These are phyloP conservation scores for Circinella minor DNA, from an alignment of 371 early-diverging fungal genomes.

Conservation along the genomic window DNA sequence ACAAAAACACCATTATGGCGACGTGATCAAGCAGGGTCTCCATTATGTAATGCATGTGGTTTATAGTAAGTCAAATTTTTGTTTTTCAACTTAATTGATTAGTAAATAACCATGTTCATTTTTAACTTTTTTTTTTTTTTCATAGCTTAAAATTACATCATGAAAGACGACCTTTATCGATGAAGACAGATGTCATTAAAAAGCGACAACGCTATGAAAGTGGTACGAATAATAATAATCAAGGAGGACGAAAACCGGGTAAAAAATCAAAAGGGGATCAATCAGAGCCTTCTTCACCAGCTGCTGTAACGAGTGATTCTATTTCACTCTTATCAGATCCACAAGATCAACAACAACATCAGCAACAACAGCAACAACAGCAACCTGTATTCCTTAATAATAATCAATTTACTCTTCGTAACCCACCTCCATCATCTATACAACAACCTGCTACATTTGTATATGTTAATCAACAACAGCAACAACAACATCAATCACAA, in stretches of 20 bases:
- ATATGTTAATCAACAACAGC: conserved; percentile 17
- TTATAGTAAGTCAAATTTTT: conserved; percentile 69
- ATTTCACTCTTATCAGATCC: background rate
- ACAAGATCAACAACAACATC: background rate
- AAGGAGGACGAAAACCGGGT: conserved; percentile 17
- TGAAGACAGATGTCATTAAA: conserved; percentile 80
- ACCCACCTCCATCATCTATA: conserved; percentile 5
- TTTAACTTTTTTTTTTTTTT: background rate
- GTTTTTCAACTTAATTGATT: background rate
- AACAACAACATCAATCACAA: background rate
- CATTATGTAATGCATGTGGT: conserved; percentile 96
- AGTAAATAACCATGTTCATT: too few species aligned
- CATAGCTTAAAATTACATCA: conserved; percentile 78
- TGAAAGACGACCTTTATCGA: conserved; percentile 71
- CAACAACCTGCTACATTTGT: conserved; percentile 16
- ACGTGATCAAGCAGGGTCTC: conserved; percentile 80
- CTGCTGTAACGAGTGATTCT: conserved; percentile 5
- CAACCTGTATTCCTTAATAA: conserved; percentile 14
- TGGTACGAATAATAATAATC: conserved; percentile 23
- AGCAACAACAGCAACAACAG: conserved; percentile 10
- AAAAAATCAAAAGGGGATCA: conserved; percentile 25
- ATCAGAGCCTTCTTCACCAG: conserved; percentile 18
- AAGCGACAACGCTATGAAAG: conserved; percentile 77
- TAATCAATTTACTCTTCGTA: conserved; percentile 10
- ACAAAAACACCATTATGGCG: conserved; percentile 96